Percentiles rank a stretch among this genome's conserved stretches.
These are phyloP conservation scores for Torulaspora pretoriensis DNA, from an alignment of 1,139 yeast species.

Conservation along the genomic window DNA sequence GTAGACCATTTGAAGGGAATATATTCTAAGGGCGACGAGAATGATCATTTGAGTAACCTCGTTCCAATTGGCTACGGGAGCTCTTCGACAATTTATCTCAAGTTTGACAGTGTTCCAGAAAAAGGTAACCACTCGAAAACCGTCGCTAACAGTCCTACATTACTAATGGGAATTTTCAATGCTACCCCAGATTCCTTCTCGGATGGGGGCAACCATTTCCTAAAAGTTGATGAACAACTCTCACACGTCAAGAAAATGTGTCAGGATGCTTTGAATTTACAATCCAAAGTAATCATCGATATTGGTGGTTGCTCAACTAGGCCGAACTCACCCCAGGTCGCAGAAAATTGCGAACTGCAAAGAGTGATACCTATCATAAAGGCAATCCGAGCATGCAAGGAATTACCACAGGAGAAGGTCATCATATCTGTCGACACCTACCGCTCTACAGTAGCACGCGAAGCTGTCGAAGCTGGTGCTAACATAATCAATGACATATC, in stretches of 20 bases:
- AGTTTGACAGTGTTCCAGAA: slow-evolving; percentile 21
- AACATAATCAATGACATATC: slow-evolving; percentile 89
- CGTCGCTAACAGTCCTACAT: slow-evolving; percentile 33
- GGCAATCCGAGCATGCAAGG: slow-evolving; percentile 49
- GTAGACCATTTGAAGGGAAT: slow-evolving; percentile 64
- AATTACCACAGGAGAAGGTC: slow-evolving; percentile 40
- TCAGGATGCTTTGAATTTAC: slow-evolving; percentile 54
- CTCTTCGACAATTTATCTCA: slow-evolving; percentile 18
- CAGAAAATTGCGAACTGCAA: slow-evolving; percentile 52
- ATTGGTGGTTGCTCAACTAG: slow-evolving; percentile 92
- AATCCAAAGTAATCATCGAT: slow-evolving; percentile 70
- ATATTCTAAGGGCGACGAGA: slow-evolving; percentile 36
- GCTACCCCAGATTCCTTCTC: slow-evolving; percentile 94
- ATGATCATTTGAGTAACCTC: slow-evolving; percentile 29
- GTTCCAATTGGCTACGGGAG: slow-evolving; percentile 22
- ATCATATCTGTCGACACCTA: slow-evolving; percentile 82
- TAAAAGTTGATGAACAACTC: slow-evolving; percentile 41
- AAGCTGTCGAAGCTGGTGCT: slow-evolving; percentile 70
- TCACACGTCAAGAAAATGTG: slow-evolving; percentile 44
- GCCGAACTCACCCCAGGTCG: slow-evolving; percentile 67
- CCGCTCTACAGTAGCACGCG: slow-evolving; percentile 67
- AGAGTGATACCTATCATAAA: slow-evolving; percentile 69
- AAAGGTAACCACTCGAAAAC: slow-evolving; percentile 7
- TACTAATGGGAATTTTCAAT: slow-evolving; percentile 81
- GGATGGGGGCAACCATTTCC: slow-evolving; percentile 63